Evolutionary conservation across 495 filamentous ascomycete species (phyloP).

Genomic region (Penicillium paradoxum): DNA sequence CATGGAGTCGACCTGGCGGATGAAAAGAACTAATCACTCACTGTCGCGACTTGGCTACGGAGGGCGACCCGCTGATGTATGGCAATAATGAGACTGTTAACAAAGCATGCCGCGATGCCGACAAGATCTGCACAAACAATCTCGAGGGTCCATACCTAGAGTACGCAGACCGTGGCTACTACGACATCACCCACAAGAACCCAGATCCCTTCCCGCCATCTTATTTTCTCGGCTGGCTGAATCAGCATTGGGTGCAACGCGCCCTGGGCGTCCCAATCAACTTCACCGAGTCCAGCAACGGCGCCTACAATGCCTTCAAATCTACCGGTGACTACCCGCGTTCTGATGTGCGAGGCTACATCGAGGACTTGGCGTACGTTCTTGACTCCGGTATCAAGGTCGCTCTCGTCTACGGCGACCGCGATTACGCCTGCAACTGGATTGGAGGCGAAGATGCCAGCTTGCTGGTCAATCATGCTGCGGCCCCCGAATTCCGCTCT

Average conservation of each 20-base stretch:
- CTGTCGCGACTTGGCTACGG: slow-evolving; percentile 38
- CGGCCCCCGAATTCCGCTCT: slow-evolving; percentile 36
- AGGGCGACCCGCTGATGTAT: slow-evolving; percentile 42
- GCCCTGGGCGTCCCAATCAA: slow-evolving; percentile 65
- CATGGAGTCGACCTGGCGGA: slow-evolving; percentile 49
- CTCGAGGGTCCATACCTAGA: slow-evolving; percentile 34
- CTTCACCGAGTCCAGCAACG: slow-evolving; percentile 50
- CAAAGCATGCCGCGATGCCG: slow-evolving; percentile 33
- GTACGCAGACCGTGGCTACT: slow-evolving; percentile 46
- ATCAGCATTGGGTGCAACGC: slow-evolving; percentile 54
- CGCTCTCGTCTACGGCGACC: slow-evolving; percentile 62
- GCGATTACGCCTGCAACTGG: slow-evolving; percentile 56
- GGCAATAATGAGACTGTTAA: slow-evolving; percentile 43
- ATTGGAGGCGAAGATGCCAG: slow-evolving; percentile 44
- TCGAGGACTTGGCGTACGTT: slow-evolving; percentile 49
- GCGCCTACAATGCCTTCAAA: slow-evolving; percentile 49
- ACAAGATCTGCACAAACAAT: slow-evolving; percentile 31
- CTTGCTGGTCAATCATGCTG: slow-evolving; percentile 36
- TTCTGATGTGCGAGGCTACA: slow-evolving; percentile 43
- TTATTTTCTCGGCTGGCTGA: slow-evolving; percentile 61
- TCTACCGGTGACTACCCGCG: slow-evolving; percentile 43
- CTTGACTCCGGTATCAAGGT: slow-evolving; percentile 58
- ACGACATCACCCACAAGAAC: slow-evolving; percentile 54
- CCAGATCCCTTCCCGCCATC: slow-evolving; percentile 60
- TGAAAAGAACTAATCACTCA: slow-evolving; percentile 54